These are phyloP conservation scores for Calonectria pseudoturangicola DNA, from an alignment of 2,329 filamentous ascomycete genomes.

Conservation along the genomic window DNA sequence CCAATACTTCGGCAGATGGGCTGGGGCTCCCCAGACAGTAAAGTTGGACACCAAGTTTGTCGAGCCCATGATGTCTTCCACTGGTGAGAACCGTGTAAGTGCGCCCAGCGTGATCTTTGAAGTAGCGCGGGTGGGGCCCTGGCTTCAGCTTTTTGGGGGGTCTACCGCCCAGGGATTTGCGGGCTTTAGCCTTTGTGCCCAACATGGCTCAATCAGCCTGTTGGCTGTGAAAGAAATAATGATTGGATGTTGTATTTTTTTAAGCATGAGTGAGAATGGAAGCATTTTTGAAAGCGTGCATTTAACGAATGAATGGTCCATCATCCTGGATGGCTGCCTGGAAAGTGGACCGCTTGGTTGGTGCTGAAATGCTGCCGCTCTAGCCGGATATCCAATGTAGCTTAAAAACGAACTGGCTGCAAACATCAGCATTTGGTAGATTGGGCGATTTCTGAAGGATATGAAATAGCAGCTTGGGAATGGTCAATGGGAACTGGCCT, in stretches of 20 bases:
- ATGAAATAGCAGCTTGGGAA: too few species aligned
- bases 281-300: too few species aligned
- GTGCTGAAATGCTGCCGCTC: too few species aligned
- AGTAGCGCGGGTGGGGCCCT: slow-evolving; percentile 2
- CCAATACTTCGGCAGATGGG: slow-evolving; percentile 14
- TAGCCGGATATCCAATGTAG: too few species aligned
- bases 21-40: slow-evolving; percentile 37
- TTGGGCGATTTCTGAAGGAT: too few species aligned
- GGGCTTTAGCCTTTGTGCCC: neutral
- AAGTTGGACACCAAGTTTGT: slow-evolving; percentile 43
- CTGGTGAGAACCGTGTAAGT: slow-evolving; percentile 30
- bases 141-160: neutral
- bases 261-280: neutral
- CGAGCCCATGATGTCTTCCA: neutral
- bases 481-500: too few species aligned
- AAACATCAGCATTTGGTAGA: too few species aligned
- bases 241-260: neutral
- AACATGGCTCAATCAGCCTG: neutral
- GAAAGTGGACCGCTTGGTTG: too few species aligned
- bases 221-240: neutral
- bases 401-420: too few species aligned
- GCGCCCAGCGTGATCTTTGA: slow-evolving; percentile 60
- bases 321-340: too few species aligned
- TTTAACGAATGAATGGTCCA: too few species aligned
- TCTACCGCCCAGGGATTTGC: neutral